Base-by-base conservation (phyloP, 345 rosid genomes). In the Sonneratia caseolaris region DNA sequence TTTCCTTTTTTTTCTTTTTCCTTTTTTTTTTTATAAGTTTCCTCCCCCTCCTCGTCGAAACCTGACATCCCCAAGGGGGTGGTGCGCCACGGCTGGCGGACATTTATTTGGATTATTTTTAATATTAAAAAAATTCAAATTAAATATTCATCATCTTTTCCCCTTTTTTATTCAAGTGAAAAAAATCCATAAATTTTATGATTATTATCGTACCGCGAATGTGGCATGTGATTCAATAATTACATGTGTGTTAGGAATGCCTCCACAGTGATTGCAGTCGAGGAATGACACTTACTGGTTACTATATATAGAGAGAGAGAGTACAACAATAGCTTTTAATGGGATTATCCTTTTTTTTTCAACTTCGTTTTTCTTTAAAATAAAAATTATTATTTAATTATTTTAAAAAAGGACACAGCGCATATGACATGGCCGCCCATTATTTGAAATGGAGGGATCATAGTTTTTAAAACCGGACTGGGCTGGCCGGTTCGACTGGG, bases 1-100 rank as follows among this genome's bases (percentile, higher is more conserved):
- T 27, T 27, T 27, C 32, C 1, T 27, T 27, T 27, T 27, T 27
- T 27, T 1, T 1, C 1, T 27, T 27, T 27, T 27, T 1, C 32
- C 32, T 27, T 27, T 27, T 48, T 15, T 27, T 27, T 27, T 48
- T 15, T 19, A 48, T 48, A 48, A 48, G 53, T 12, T 14, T 48
- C 18, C 53, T 12, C 18, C 53, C 32, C 32, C 32, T 27, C 32
- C 32, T 12, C 18, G 19, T 40, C 18, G 18, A 11, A 48, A 27
- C 57, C 57, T n/a, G 53, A 71, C 37, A 71, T 48, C 15, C 4
- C 53, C 53, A 15, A 48, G 18, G 1, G 1, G 18, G 0, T 11
- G 71, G 27, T 42, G 72, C 61, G 14, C n/a, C 38, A 37, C 49
- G 59, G 80, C 72, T 76, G 84, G 71, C 77, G 75, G 65, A 68